Evolutionary conservation across 768 basidiomycete genomes (phyloP).

Genomic region (Pleurotus salmoneostramineus): DNA sequence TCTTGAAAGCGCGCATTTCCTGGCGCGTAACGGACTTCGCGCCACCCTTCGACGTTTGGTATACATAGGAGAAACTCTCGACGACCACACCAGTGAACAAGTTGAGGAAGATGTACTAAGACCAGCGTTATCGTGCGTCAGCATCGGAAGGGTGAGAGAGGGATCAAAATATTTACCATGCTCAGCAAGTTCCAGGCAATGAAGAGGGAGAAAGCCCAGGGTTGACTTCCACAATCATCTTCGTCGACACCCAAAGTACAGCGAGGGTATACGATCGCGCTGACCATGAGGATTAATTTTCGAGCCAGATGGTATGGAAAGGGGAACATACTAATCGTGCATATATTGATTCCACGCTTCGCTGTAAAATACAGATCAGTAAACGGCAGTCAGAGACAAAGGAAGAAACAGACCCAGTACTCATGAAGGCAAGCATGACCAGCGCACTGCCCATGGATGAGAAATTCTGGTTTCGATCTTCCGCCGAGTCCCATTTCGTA

Average conservation of each 20-base stretch:
- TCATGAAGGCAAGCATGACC: conserved; percentile 91
- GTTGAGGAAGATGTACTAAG: conserved; percentile 97
- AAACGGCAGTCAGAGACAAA: neutral
- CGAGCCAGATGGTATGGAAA: neutral
- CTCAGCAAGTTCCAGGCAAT: conserved; percentile 94
- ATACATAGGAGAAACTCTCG: conserved; percentile 94
- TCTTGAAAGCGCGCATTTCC: conserved; percentile 94
- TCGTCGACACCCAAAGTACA: conserved; percentile 62
- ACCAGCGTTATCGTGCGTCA: too few species aligned
- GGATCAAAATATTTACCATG: conserved; percentile 72
- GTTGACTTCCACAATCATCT: conserved; percentile 84
- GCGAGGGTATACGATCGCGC: conserved; percentile 71
- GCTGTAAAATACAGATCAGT: conserved; percentile 32
- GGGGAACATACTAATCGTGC: conserved; percentile 81
- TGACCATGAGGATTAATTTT: conserved; percentile 23
- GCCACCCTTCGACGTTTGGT: conserved; percentile 80
- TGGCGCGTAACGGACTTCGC: conserved; percentile 81
- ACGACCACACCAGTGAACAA: conserved; percentile 97
- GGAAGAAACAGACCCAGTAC: conserved; percentile 65
- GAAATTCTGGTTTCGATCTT: conserved; percentile 72
- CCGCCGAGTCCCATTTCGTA: conserved; percentile 78
- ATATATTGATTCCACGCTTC: conserved; percentile 98
- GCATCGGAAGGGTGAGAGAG: too few species aligned
- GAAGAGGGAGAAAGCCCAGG: conserved; percentile 84
- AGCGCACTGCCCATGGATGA: conserved; percentile 73